phyloP scores from a whole-genome alignment of 2,329 filamentous ascomycete genomes.

The Sclerotinia sclerotiorum region DNA sequence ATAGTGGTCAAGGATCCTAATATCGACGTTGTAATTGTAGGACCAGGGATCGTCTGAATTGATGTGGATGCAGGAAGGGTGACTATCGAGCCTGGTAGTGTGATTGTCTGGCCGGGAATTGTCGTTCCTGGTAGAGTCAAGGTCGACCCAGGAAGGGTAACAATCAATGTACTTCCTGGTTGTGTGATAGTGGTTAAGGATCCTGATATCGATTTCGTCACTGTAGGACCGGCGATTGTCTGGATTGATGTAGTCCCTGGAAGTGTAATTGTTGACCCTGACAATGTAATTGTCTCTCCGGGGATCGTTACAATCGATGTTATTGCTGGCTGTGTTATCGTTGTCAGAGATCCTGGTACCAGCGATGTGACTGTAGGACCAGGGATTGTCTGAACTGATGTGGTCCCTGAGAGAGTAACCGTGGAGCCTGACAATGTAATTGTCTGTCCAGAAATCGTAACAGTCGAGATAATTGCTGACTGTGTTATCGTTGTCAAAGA shows the following conservation, averaged over 20 bases:
- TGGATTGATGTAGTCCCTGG: not conserved
- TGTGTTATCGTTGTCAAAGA: too few species aligned
- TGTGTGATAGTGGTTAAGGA: slow-evolving; percentile 24
- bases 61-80: not conserved
- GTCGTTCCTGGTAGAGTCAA: slow-evolving; percentile 12
- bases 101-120: not conserved
- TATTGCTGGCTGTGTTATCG: slow-evolving; percentile 21
- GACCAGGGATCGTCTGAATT: slow-evolving; percentile 15
- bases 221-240: slow-evolving; percentile 23
- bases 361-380: slow-evolving; percentile 23
- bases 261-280: not conserved
- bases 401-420: not conserved
- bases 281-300: not conserved
- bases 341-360: slow-evolving; percentile 25
- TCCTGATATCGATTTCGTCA: slow-evolving; percentile 24
- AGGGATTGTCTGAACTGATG: slow-evolving; percentile 9
- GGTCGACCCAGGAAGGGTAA: not conserved
- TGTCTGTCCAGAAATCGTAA: not conserved
- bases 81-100: not conserved
- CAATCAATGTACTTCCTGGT: slow-evolving; percentile 22
- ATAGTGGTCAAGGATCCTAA: slow-evolving; percentile 26
- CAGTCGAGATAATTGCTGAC: too few species aligned
- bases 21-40: slow-evolving; percentile 25
- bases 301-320: slow-evolving; percentile 17
- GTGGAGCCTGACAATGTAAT: not conserved